Conservation (phyloP, 495 filamentous ascomycete genomes). For the Staphylotrichum longicolle region DNA sequence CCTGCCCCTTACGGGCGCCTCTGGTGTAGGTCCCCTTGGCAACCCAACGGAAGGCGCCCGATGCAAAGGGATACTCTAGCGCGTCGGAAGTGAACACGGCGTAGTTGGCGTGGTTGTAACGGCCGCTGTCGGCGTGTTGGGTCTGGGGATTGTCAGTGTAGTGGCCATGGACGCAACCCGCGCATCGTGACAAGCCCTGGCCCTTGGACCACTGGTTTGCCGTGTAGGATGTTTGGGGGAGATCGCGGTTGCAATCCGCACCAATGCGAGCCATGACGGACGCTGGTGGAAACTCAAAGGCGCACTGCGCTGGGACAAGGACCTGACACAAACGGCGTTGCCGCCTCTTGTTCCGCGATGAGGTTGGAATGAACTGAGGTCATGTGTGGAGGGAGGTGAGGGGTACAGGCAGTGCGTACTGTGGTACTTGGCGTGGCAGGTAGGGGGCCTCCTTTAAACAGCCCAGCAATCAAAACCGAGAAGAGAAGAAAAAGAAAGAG, state of each 20-base stretch:
- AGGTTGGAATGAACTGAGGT: too few relatives aligned
- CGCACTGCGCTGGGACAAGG: too few relatives aligned
- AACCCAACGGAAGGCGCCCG: conserved; percentile 36
- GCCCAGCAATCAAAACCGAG: too few relatives aligned
- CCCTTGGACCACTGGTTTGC: conserved; percentile 29
- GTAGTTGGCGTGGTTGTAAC: conserved; percentile 25
- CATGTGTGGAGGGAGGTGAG: too few relatives aligned
- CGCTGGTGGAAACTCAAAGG: too few relatives aligned
- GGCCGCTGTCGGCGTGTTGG: conserved; percentile 25
- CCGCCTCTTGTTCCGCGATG: too few relatives aligned
- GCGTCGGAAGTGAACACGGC: neutral
- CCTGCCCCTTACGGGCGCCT: conserved; percentile 28
- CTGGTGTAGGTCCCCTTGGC: conserved; percentile 32
- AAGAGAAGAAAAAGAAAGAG: too few relatives aligned
- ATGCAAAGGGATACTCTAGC: conserved; percentile 29
- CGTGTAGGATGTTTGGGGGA: conserved; percentile 31
- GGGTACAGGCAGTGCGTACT: too few relatives aligned
- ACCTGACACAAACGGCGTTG: too few relatives aligned
- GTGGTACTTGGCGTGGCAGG: too few relatives aligned
- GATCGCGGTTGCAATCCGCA: conserved; percentile 23
- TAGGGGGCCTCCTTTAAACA: too few relatives aligned
- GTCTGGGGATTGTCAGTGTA: conserved; percentile 6
- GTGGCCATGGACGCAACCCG: conserved; percentile 31
- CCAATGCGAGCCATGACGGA: conserved; percentile 22
- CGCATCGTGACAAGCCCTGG: conserved; percentile 30